Conservation (phyloP, 2,329 filamentous ascomycete genomes). For the Colletotrichum chrysophilum region DNA sequence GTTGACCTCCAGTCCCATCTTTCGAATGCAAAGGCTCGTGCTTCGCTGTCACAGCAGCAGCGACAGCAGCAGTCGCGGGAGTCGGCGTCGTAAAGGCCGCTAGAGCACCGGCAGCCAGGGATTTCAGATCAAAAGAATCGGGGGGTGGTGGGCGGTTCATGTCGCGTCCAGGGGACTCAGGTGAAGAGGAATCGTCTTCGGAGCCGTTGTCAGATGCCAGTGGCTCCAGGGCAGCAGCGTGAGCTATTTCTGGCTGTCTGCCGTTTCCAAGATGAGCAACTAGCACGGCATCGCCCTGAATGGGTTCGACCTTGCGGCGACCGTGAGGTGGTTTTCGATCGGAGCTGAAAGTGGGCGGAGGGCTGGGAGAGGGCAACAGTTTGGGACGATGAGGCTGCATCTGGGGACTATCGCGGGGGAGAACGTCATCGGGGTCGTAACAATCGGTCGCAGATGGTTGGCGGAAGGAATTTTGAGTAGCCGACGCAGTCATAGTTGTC, state of each 20-base stretch:
- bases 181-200: constrained; percentile 18
- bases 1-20: background rate
- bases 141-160: background rate
- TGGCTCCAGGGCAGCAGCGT: constrained; percentile 56
- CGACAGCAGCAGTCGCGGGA: constrained; percentile 18
- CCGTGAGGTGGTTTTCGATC: constrained; percentile 55
- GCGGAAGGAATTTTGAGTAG: constrained; percentile 37
- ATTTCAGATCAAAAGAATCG: constrained; percentile 30
- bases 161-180: constrained; percentile 14
- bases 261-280: constrained; percentile 68
- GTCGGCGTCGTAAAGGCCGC: constrained; percentile 27
- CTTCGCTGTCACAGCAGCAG: constrained; percentile 17
- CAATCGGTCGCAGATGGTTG: constrained; percentile 34
- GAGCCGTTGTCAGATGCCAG: constrained; percentile 42
- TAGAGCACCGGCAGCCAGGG: constrained; percentile 35
- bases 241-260: constrained; percentile 69
- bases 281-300: constrained; percentile 70
- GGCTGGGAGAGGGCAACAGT: constrained; percentile 47
- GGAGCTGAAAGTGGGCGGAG: constrained; percentile 42
- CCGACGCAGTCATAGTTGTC: constrained; percentile 45
- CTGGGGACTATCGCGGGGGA: constrained; percentile 44
- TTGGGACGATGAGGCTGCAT: constrained; percentile 26
- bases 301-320: constrained; percentile 58
- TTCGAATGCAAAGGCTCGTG: background rate
- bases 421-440: constrained; percentile 50